Conservation (phyloP, 2,329 filamentous ascomycete species). For the Trichoderma endophyticum region DNA sequence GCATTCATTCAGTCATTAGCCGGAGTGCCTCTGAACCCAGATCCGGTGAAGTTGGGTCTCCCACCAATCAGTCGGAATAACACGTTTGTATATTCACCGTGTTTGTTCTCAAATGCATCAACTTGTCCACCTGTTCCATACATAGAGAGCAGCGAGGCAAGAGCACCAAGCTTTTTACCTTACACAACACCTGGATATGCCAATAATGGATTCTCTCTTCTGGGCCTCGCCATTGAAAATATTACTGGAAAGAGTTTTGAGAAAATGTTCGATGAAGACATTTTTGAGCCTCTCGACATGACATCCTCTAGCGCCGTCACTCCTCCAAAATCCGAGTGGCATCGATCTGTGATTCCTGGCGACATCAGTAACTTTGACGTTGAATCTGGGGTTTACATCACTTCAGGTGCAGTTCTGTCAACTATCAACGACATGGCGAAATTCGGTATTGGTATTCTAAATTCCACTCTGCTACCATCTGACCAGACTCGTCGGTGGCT, state of each 20-base stretch:
- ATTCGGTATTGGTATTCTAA: background rate
- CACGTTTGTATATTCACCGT: background rate
- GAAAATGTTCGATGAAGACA: background rate
- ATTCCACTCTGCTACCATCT: background rate
- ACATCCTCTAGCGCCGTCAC: background rate
- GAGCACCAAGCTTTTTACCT: background rate
- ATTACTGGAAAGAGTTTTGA: background rate
- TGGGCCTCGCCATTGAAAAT: background rate
- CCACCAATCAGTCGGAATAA: background rate
- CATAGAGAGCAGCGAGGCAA: background rate
- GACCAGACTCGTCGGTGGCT: background rate
- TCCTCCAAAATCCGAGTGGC: background rate
- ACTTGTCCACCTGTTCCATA: background rate
- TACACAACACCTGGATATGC: background rate
- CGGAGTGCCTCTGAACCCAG: background rate
- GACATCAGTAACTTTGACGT: background rate
- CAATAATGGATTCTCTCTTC: background rate
- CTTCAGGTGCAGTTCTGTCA: background rate
- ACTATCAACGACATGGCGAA: background rate
- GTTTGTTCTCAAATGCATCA: background rate
- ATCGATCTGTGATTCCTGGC: background rate
- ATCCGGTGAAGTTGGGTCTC: background rate
- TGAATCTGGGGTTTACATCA: background rate
- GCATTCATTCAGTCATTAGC: background rate
- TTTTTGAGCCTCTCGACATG: background rate